phyloP scores from a whole-genome alignment of 352 stramenopile genomes.

The Pythium apleroticum region DNA sequence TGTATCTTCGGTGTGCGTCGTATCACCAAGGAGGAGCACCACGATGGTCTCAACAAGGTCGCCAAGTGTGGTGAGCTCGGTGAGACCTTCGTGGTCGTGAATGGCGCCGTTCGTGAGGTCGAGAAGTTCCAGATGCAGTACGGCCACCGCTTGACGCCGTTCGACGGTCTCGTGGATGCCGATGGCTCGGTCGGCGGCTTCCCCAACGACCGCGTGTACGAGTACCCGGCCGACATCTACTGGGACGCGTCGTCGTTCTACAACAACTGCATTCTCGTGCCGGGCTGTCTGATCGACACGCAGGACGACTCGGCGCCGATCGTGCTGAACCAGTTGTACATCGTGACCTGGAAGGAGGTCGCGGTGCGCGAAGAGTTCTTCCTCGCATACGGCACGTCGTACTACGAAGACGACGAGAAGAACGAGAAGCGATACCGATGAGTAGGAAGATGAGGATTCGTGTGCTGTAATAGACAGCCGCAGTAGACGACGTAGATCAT shows the following conservation, averaged over 20 bases:
- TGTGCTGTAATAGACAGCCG: not conserved
- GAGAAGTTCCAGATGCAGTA: constrained; percentile 90
- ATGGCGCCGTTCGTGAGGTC: constrained; percentile 81
- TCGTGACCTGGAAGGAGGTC: constrained; percentile 89
- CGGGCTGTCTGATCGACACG: constrained; percentile 77
- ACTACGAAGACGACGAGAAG: constrained; percentile 86
- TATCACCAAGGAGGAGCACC: constrained; percentile 86
- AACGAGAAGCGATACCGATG: constrained; percentile 33
- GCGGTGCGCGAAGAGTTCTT: constrained; percentile 85
- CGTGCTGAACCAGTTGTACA: constrained; percentile 84
- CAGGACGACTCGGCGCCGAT: constrained; percentile 78
- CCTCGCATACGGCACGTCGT: constrained; percentile 85
- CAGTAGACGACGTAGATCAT: not conserved
- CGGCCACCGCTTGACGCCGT: constrained; percentile 75
- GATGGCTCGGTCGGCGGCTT: constrained; percentile 83
- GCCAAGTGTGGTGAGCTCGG: constrained; percentile 79
- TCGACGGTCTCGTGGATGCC: constrained; percentile 82
- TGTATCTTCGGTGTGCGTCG: constrained; percentile 87
- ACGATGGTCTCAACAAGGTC: constrained; percentile 88
- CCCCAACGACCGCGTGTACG: constrained; percentile 86
- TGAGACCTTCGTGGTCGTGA: constrained; percentile 88
- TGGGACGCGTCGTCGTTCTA: constrained; percentile 88
- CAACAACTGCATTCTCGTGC: constrained; percentile 90
- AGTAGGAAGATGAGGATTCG: not conserved
- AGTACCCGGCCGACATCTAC: constrained; percentile 83